Conservation (phyloP, 345 rosid genomes). For the Sonneratia caseolaris region DNA sequence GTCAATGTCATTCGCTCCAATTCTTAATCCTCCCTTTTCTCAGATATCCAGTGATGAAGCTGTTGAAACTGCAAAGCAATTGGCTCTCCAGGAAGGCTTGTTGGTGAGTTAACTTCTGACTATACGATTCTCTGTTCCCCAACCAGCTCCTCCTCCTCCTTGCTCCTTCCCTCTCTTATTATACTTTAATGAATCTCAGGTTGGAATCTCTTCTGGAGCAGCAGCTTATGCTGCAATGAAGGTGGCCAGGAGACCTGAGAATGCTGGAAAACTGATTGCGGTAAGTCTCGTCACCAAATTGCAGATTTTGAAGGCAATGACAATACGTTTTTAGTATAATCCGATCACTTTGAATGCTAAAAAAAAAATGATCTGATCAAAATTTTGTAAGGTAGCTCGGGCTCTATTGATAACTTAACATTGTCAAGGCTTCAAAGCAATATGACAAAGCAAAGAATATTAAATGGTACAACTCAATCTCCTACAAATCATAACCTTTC, state of each 20-base stretch:
- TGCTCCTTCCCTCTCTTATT: background rate
- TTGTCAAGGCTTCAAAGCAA: background rate
- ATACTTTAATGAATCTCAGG: conserved; percentile 27
- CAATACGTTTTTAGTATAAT: background rate
- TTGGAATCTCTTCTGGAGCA: conserved; percentile 97
- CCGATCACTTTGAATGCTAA: background rate
- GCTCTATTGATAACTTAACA: background rate
- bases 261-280: conserved; percentile 82
- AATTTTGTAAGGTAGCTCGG: background rate
- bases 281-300: conserved; percentile 33
- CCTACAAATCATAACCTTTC: background rate
- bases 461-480: background rate
- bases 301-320: background rate
- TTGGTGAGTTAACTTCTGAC: conserved; percentile 45
- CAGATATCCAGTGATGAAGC: conserved; percentile 92
- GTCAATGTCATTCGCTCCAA: background rate
- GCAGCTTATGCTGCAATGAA: conserved; percentile 85
- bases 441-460: background rate
- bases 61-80: conserved; percentile 88
- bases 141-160: background rate
- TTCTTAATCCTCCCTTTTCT: background rate
- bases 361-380: background rate
- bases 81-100: conserved; percentile 94
- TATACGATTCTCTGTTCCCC: background rate
- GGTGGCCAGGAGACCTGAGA: conserved; percentile 87